phyloP scores from a whole-genome alignment of 2,329 filamentous ascomycete genomes.

The Fusarium avenaceum region DNA sequence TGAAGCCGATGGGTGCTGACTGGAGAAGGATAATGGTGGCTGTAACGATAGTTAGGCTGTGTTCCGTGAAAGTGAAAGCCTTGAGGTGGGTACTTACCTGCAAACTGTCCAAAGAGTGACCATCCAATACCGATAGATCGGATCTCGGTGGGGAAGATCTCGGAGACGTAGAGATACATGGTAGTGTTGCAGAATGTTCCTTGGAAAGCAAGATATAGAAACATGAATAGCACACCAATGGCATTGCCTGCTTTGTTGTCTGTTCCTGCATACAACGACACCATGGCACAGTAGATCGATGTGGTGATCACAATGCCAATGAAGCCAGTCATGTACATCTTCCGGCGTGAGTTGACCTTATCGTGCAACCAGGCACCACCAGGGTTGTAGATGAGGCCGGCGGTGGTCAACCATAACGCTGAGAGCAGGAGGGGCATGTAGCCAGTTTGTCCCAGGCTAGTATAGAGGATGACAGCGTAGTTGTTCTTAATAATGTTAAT shows the following conservation, averaged over 20 bases:
- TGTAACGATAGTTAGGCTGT: rapidly evolving
- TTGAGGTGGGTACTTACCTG: slow-evolving; percentile 41
- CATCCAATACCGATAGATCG: slow-evolving; percentile 66
- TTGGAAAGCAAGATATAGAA: slow-evolving; percentile 64
- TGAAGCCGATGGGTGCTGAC: slow-evolving; percentile 55
- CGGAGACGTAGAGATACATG: slow-evolving; percentile 57
- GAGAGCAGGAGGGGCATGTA: slow-evolving; percentile 58
- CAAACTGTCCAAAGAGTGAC: slow-evolving; percentile 64
- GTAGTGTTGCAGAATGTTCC: slow-evolving; percentile 58
- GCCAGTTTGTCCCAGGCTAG: slow-evolving; percentile 56
- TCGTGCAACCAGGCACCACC: slow-evolving; percentile 64
- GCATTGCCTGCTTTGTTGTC: slow-evolving; percentile 57
- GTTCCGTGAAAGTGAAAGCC: rapidly evolving
- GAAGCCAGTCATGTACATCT: slow-evolving; percentile 58
- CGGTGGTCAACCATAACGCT: slow-evolving; percentile 59
- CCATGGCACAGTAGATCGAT: slow-evolving; percentile 53
- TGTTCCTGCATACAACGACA: slow-evolving; percentile 54
- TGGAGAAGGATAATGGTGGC: slow-evolving; percentile 62
- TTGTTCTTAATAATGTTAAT: slow-evolving; percentile 55
- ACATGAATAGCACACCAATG: slow-evolving; percentile 59
- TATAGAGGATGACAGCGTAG: slow-evolving; percentile 57
- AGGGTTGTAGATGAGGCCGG: slow-evolving; percentile 63
- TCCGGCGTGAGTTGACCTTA: slow-evolving; percentile 62
- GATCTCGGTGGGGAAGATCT: slow-evolving; percentile 62
- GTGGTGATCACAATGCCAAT: slow-evolving; percentile 58